phyloP scores from a whole-genome alignment of 176 grass and related monocot genomes.

The Metroxylon sagu region DNA sequence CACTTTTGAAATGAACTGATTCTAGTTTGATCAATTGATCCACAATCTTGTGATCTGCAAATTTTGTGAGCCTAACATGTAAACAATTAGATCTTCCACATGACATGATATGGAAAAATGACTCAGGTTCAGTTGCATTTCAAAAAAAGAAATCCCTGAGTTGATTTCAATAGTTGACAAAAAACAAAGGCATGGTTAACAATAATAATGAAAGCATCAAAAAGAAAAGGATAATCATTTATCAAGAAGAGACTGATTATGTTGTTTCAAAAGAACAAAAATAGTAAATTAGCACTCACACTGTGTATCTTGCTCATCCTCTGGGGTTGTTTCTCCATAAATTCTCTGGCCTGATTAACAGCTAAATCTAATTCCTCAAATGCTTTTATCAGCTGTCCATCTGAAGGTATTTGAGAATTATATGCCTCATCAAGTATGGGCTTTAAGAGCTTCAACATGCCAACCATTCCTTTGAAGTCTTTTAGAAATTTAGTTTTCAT shows the following conservation, averaged over 20 bases:
- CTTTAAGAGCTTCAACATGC: slow-evolving; percentile 32
- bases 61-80: no score
- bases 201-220: no score
- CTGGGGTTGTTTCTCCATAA: slow-evolving; percentile 34
- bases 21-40: no score
- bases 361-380: slow-evolving; percentile 30
- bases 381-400: slow-evolving; percentile 12
- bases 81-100: no score
- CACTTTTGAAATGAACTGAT: no score
- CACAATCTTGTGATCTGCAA: no score
- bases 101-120: no score
- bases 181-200: no score
- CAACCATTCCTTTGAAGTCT: slow-evolving; percentile 33
- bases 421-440: slow-evolving; percentile 37
- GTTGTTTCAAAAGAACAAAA: not conserved
- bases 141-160: no score
- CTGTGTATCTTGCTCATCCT: slow-evolving; percentile 31
- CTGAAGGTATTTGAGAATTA: slow-evolving; percentile 21
- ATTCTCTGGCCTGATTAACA: slow-evolving; percentile 37
- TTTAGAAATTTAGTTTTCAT: slow-evolving; percentile 20
- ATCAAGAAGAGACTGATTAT: slow-evolving; percentile 1
- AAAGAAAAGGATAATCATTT: no score
- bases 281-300: slow-evolving; percentile 17
- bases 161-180: no score
- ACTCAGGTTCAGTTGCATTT: no score